Percentiles rank a stretch among this genome's conserved stretches.
phyloP scores from a whole-genome alignment of 2,329 filamentous ascomycete species.

The Leptographium lundbergii region DNA sequence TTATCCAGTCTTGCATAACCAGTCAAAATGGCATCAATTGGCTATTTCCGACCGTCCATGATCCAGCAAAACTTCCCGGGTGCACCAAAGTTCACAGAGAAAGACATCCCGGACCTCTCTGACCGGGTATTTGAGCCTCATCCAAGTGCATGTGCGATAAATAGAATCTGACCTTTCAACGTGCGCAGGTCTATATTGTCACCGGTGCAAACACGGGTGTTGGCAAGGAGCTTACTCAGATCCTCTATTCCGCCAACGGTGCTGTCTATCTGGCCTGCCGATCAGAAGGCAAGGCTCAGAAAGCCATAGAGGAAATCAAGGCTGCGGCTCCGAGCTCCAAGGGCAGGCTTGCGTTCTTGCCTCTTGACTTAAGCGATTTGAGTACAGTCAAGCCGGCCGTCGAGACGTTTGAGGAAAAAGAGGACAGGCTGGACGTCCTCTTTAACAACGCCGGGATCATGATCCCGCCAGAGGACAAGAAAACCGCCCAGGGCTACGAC shows the following conservation, averaged over 20 bases:
- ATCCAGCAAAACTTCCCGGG: neutral
- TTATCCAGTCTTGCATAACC: neutral
- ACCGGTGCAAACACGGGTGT: conserved; percentile 26
- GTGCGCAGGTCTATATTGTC: conserved; percentile 24
- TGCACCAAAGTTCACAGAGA: neutral
- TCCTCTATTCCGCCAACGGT: conserved; percentile 36
- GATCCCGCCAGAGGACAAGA: conserved; percentile 15
- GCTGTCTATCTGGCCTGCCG: conserved; percentile 39
- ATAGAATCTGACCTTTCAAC: neutral
- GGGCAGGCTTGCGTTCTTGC: conserved; percentile 24
- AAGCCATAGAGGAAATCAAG: conserved; percentile 27
- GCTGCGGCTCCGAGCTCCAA: conserved; percentile 15
- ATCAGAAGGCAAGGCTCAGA: conserved; percentile 21
- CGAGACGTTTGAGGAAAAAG: conserved; percentile 16
- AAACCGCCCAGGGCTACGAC: conserved; percentile 17
- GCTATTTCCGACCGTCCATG: neutral
- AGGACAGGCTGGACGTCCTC: conserved; percentile 21
- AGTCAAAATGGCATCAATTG: neutral
- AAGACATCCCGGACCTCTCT: neutral
- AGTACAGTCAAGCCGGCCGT: conserved; percentile 16
- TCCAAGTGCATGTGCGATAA: neutral
- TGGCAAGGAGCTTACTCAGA: conserved; percentile 33
- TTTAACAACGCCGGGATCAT: conserved; percentile 27
- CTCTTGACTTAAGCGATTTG: conserved; percentile 25
- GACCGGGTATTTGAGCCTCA: neutral